These are phyloP conservation scores for Myxozyma mucilagina DNA, from an alignment of 805 yeast species.

Conservation along the genomic window DNA sequence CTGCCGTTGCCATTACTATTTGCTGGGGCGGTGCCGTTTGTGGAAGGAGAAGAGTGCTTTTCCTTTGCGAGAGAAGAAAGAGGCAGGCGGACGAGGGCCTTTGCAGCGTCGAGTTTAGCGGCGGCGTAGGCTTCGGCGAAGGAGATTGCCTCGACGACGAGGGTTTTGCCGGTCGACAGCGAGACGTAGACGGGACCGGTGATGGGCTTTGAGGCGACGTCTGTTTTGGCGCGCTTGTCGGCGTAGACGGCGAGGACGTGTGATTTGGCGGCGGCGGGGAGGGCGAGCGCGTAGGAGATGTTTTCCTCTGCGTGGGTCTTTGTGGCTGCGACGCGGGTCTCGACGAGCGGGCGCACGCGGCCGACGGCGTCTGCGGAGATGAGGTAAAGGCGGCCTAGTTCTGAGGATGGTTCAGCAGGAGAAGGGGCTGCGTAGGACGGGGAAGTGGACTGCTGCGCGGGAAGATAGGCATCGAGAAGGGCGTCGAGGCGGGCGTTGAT, in stretches of 20 bases:
- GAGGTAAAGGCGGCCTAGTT: conserved; percentile 24
- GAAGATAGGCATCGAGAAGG: conserved; percentile 48
- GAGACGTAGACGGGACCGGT: conserved; percentile 21
- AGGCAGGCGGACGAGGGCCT: conserved; percentile 11
- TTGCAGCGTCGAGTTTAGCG: conserved; percentile 10
- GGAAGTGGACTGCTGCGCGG: conserved; percentile 35
- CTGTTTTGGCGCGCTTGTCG: conserved; percentile 25
- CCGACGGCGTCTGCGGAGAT: conserved; percentile 20
- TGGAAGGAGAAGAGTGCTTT: neutral
- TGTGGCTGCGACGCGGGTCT: conserved; percentile 19
- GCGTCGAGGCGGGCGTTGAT: conserved; percentile 56
- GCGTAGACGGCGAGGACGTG: conserved; percentile 29
- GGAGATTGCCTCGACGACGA: conserved; percentile 16
- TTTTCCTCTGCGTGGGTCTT: conserved; percentile 20
- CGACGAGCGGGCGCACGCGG: conserved; percentile 27
- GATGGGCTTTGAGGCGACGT: conserved; percentile 18
- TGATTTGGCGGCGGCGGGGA: conserved; percentile 22
- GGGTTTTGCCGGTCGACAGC: conserved; percentile 24
- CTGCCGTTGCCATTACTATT: neutral
- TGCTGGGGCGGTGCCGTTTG: conserved; percentile 5
- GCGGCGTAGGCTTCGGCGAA: conserved; percentile 25
- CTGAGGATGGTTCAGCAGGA: conserved; percentile 12
- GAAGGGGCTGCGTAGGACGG: neutral
- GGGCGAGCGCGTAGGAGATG: conserved; percentile 17
- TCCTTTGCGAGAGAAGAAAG: neutral